A percentile compares a stretch with the other conserved stretches of the same genome.
These are phyloP conservation scores for Cladosporium colombiae DNA, from an alignment of 2,329 filamentous ascomycete species.

Conservation along the genomic window DNA sequence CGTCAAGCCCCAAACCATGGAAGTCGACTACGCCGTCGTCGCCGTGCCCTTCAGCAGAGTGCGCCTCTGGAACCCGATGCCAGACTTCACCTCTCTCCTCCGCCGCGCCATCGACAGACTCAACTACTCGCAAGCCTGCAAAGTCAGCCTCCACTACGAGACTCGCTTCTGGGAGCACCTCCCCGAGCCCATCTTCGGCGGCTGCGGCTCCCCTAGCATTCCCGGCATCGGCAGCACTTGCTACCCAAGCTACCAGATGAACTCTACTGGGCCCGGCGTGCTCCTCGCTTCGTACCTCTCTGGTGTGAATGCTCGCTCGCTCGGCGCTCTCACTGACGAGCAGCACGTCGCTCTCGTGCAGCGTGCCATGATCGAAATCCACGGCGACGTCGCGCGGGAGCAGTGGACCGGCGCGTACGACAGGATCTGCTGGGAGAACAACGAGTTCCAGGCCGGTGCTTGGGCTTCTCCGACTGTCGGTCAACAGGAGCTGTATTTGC, in stretches of 20 bases:
- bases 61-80: constrained; percentile 59
- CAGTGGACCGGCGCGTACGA: constrained; percentile 67
- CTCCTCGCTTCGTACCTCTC: constrained; percentile 62
- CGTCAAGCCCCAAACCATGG: constrained; percentile 47
- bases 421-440: constrained; percentile 65
- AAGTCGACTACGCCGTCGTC: constrained; percentile 68
- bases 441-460: constrained; percentile 61
- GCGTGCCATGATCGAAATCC: constrained; percentile 67
- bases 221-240: constrained; percentile 63
- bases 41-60: constrained; percentile 66
- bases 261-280: constrained; percentile 62
- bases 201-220: constrained; percentile 63
- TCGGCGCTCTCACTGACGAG: constrained; percentile 54
- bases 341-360: constrained; percentile 65
- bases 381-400: constrained; percentile 59
- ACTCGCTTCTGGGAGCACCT: constrained; percentile 63
- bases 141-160: constrained; percentile 67
- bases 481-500: constrained; percentile 69
- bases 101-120: constrained; percentile 50
- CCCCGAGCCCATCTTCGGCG: constrained; percentile 60
- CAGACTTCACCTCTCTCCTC: constrained; percentile 53
- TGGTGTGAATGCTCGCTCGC: constrained; percentile 47
- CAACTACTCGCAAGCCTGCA: constrained; percentile 54
- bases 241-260: constrained; percentile 68
- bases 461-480: constrained; percentile 62